Evolutionary conservation across 257 asterid genomes (phyloP).

Genomic region (Catharanthus roseus): DNA sequence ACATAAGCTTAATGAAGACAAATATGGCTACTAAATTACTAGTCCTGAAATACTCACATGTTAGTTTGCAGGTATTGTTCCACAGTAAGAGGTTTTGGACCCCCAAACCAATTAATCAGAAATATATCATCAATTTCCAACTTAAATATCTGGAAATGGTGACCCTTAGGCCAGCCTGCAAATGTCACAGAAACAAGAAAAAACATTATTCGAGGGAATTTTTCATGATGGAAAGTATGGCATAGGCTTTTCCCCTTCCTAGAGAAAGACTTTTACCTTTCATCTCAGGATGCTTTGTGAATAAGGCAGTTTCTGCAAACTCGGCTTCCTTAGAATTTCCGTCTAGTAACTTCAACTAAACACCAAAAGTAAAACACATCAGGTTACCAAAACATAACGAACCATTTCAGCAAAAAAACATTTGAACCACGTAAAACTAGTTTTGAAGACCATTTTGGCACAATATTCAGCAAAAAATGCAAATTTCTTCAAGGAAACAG

Average conservation of each 20-base stretch:
- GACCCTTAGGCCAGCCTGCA: constrained; percentile 85
- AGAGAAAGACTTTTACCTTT: constrained; percentile 32
- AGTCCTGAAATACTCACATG: constrained; percentile 36
- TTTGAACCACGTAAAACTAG: not conserved
- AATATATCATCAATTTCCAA: constrained; percentile 65
- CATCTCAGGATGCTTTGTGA: constrained; percentile 82
- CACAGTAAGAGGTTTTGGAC: constrained; percentile 87
- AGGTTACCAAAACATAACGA: not conserved
- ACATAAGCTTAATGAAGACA: not conserved
- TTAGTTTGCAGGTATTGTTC: constrained; percentile 59
- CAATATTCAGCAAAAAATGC: constrained; percentile 1
- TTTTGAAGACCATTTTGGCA: not conserved
- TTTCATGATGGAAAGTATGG: not conserved
- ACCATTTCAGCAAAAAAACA: not conserved
- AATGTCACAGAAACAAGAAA: constrained; percentile 5
- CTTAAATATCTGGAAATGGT: constrained; percentile 67
- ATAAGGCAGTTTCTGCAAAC: constrained; percentile 59
- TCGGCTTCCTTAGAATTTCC: constrained; percentile 51
- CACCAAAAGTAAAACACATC: constrained; percentile 7
- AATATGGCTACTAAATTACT: not conserved
- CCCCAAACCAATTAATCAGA: constrained; percentile 90
- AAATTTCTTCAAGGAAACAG: not conserved
- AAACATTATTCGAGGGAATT: not conserved
- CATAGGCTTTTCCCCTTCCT: not conserved
- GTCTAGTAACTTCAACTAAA: constrained; percentile 53